These are phyloP conservation scores for Acacia melanoxylon DNA, from an alignment of 306 rosid genomes.

Conservation along the genomic window DNA sequence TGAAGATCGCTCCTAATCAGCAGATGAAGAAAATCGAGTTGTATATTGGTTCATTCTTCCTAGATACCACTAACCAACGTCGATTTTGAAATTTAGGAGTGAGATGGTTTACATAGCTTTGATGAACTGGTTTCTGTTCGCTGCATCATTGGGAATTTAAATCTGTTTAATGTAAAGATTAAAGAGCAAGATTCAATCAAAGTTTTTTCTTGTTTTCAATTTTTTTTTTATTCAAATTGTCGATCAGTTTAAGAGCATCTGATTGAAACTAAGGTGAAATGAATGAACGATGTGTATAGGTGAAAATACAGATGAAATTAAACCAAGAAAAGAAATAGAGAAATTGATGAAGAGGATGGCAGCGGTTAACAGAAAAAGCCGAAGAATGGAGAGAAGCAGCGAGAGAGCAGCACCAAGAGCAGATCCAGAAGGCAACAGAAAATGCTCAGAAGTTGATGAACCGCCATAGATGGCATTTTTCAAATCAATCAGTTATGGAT, in stretches of 20 bases:
- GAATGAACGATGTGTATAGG: slow-evolving; percentile 39
- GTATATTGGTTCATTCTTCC: background rate
- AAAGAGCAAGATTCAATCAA: background rate
- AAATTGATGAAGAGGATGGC: slow-evolving; percentile 92
- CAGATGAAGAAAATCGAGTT: no score
- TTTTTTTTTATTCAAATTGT: no score
- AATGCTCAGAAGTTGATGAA: slow-evolving; percentile 61
- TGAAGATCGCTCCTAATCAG: no score
- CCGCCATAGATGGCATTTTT: slow-evolving; percentile 44
- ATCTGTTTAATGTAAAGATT: background rate
- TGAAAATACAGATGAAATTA: slow-evolving; percentile 93
- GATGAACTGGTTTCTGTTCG: background rate
- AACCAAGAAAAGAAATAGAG: slow-evolving; percentile 86
- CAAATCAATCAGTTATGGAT: no score
- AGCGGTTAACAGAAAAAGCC: slow-evolving; percentile 80
- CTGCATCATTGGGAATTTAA: slow-evolving; percentile 28
- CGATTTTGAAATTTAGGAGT: no score
- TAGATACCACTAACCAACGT: no score
- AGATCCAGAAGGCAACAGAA: slow-evolving; percentile 56
- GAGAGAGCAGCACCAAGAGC: slow-evolving; percentile 71
- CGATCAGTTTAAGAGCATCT: background rate
- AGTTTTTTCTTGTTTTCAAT: no score
- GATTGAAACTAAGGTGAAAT: slow-evolving; percentile 15
- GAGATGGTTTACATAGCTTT: no score
- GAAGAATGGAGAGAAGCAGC: slow-evolving; percentile 84